phyloP scores from a whole-genome alignment of 2,329 filamentous ascomycete genomes.

The Fusarium solani-melongenae region DNA sequence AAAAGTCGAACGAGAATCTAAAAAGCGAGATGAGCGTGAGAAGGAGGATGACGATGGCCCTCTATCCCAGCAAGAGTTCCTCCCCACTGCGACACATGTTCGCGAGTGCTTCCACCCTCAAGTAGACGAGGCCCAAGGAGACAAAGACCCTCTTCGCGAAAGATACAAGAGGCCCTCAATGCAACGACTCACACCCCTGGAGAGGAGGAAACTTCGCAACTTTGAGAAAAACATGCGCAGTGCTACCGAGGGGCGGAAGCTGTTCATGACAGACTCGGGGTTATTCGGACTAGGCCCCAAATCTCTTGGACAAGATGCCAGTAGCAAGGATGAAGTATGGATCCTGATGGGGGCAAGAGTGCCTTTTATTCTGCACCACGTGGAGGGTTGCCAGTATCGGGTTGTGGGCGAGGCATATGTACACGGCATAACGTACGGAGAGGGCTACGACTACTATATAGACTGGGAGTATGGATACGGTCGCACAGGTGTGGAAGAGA shows the following conservation, averaged over 20 bases:
- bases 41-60: background rate
- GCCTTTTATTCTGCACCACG: background rate
- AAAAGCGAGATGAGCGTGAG: background rate
- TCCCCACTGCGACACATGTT: background rate
- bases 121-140: background rate
- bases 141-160: background rate
- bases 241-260: background rate
- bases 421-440: slow-evolving; percentile 7
- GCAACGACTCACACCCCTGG: background rate
- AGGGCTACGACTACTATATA: background rate
- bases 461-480: background rate
- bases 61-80: background rate
- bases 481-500: background rate
- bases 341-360: background rate
- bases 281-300: background rate
- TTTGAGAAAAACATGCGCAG: background rate
- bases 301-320: background rate
- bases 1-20: background rate
- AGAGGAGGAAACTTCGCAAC: background rate
- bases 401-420: slow-evolving; percentile 9
- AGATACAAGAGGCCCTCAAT: background rate
- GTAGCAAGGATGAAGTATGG: background rate
- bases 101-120: background rate
- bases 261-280: background rate
- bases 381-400: background rate